phyloP scores from a whole-genome alignment of 2,329 filamentous ascomycete species.

The Geosmithia putterillii region DNA sequence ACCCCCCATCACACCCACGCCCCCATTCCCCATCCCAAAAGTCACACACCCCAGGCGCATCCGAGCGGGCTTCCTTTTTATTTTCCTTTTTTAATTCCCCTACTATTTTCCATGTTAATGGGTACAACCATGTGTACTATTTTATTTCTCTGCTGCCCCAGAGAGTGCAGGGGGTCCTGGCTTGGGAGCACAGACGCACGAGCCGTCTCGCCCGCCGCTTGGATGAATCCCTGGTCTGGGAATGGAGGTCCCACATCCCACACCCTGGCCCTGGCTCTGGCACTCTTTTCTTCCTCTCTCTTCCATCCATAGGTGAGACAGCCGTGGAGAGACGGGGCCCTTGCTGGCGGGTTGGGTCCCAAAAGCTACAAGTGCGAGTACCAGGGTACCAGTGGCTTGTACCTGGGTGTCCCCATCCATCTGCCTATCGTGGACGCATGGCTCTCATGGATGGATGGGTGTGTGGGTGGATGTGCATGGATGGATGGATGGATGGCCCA shows the following conservation, averaged over 20 bases:
- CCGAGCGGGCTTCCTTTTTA: slow-evolving; percentile 3
- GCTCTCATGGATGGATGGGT: no score
- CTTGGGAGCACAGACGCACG: slow-evolving; percentile 7
- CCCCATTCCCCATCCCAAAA: not conserved
- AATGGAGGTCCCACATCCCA: no score
- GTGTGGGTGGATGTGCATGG: no score
- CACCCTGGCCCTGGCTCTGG: slow-evolving; percentile 21
- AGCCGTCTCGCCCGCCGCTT: slow-evolving; percentile 10
- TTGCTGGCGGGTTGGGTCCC: slow-evolving; percentile 1
- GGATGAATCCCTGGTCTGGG: slow-evolving; percentile 6
- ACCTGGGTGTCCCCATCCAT: no score
- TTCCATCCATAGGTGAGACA: slow-evolving; percentile 46
- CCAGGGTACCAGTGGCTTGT: no score
- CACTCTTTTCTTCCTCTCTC: no score
- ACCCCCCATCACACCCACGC: not conserved
- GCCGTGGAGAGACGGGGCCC: slow-evolving; percentile 20
- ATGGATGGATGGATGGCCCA: no score
- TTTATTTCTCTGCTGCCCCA: slow-evolving; percentile 4
- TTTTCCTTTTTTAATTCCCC: not conserved
- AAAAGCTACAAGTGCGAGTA: no score
- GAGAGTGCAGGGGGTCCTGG: slow-evolving; percentile 3
- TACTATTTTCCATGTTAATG: no score
- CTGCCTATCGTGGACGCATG: no score
- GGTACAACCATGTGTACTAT: no score
- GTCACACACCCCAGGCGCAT: slow-evolving; percentile 2